These are phyloP conservation scores for Anthostomella pinea DNA, from an alignment of 2,329 filamentous ascomycete genomes.

Conservation along the genomic window DNA sequence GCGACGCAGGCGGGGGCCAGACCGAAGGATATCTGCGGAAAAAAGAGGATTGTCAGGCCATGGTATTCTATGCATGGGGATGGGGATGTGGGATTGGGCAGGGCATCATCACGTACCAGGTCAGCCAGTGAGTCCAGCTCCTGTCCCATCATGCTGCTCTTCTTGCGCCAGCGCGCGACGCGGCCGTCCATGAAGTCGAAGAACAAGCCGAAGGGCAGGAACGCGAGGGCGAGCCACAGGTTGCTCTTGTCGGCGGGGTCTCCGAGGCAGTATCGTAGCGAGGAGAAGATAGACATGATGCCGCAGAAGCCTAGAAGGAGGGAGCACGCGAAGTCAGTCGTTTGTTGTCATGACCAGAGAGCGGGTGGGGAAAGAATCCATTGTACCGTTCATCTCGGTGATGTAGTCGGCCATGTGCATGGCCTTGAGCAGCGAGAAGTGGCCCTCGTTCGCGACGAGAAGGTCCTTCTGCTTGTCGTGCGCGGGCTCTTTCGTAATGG, in stretches of 20 bases:
- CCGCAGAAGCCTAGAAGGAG: constrained; percentile 83
- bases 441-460: constrained; percentile 65
- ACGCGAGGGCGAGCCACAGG: constrained; percentile 77
- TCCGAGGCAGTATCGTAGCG: constrained; percentile 85
- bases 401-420: constrained; percentile 82
- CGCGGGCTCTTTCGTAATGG: no score
- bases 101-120: constrained; percentile 57
- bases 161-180: constrained; percentile 92
- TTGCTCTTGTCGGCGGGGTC: constrained; percentile 63
- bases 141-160: constrained; percentile 96
- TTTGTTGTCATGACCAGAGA: not conserved
- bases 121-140: constrained; percentile 95
- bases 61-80: not conserved
- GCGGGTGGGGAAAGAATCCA: not conserved
- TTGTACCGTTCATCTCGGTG: constrained; percentile 72
- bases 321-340: no score
- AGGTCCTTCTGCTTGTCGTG: constrained; percentile 75
- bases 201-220: constrained; percentile 91
- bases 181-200: constrained; percentile 98
- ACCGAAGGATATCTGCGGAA: constrained; percentile 82
- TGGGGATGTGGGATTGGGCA: not conserved
- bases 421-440: constrained; percentile 67
- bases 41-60: not conserved
- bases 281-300: constrained; percentile 94
- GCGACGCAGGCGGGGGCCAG: constrained; percentile 84